A percentile compares a stretch with the other conserved stretches of the same genome.
Evolutionary conservation across 306 rosid genomes (phyloP).

Genomic region (Benincasa hispida): DNA sequence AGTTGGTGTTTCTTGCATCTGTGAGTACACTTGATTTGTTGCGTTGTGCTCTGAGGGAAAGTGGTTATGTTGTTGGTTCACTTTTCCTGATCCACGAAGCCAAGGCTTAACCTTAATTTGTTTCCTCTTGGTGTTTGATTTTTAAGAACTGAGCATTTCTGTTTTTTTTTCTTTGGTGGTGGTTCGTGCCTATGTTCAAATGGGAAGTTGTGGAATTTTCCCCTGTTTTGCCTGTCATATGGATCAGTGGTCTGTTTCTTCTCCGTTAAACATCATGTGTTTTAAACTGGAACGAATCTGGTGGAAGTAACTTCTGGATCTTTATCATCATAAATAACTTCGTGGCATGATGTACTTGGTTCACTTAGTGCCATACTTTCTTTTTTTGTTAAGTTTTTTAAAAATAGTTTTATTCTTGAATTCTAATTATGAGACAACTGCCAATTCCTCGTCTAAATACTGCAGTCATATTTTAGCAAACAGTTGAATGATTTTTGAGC

Average conservation of each 20-base stretch:
- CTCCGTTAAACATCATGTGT: background rate
- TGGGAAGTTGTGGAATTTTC: background rate
- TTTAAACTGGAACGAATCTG: background rate
- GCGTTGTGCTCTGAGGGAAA: background rate
- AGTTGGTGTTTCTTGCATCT: background rate
- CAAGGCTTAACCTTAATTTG: background rate
- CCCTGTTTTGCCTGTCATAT: background rate
- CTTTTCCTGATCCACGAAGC: background rate
- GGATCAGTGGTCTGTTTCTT: background rate
- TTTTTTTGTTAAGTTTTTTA: too few species aligned
- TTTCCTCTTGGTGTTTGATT: background rate
- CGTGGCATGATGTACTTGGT: background rate
- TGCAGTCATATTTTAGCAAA: background rate
- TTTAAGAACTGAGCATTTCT: background rate
- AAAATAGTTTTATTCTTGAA: background rate
- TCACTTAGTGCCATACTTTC: background rate
- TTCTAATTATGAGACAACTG: background rate
- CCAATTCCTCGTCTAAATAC: background rate
- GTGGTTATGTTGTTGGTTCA: background rate
- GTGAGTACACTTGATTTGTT: background rate
- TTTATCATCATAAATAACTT: background rate
- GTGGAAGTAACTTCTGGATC: background rate
- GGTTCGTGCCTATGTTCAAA: background rate
- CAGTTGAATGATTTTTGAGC: background rate
- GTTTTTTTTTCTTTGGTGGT: background rate